Conservation (phyloP, 2,329 filamentous ascomycete genomes). For the Zasmidium cellare region DNA sequence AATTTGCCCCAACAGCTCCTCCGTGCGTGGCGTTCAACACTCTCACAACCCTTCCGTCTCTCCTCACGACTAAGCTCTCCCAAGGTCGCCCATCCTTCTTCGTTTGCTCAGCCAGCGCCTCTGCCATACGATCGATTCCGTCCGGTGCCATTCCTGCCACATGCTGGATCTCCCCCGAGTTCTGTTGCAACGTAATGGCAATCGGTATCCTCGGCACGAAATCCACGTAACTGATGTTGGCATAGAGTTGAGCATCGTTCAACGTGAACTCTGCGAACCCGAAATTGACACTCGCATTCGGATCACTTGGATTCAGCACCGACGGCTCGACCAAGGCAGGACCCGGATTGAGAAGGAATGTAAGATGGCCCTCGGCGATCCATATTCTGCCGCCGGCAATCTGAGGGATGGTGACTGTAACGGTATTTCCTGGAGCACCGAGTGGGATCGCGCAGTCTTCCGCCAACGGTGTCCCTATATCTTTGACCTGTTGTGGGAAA, state of each 20-base stretch:
- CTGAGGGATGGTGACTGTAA: constrained; percentile 34
- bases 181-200: constrained; percentile 38
- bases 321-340: constrained; percentile 38
- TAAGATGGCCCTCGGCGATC: constrained; percentile 37
- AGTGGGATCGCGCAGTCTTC: constrained; percentile 40
- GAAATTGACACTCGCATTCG: constrained; percentile 47
- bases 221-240: constrained; percentile 45
- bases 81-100: constrained; percentile 60
- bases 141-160: constrained; percentile 62
- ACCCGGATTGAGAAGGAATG: constrained; percentile 39
- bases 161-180: constrained; percentile 40
- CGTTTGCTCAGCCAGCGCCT: constrained; percentile 57
- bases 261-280: constrained; percentile 51
- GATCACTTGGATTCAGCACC: constrained; percentile 42
- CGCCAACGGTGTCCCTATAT: constrained; percentile 33
- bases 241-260: constrained; percentile 49
- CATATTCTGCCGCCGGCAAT: constrained; percentile 42
- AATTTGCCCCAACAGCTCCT: constrained; percentile 50
- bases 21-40: constrained; percentile 50
- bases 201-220: constrained; percentile 44
- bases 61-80: constrained; percentile 59
- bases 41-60: constrained; percentile 41
- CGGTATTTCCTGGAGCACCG: constrained; percentile 34
- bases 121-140: constrained; percentile 59
- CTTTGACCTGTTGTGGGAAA: constrained; percentile 33